A percentile compares a stretch with the other conserved stretches of the same genome.
Conservation (phyloP, 305 asterid genomes). For the Andrographis paniculata region DNA sequence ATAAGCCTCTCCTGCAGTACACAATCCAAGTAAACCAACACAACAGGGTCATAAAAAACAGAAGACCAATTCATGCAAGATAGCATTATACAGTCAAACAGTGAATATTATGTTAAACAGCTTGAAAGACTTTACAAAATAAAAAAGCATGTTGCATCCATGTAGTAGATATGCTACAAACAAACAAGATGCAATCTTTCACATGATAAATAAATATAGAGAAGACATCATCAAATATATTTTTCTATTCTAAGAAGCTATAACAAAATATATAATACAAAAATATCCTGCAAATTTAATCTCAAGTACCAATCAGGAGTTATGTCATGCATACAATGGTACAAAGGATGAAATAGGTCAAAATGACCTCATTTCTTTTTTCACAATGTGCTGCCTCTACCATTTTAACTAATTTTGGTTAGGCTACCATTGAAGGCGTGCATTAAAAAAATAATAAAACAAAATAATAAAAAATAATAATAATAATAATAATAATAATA, state of each 20-base stretch:
- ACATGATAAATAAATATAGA: slow-evolving; percentile 1
- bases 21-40: slow-evolving; percentile 24
- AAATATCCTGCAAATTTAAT: not conserved
- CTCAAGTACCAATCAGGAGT: slow-evolving; percentile 9
- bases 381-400: too few species aligned
- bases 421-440: too few species aligned
- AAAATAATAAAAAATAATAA: too few species aligned
- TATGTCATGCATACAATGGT: too few species aligned
- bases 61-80: slow-evolving; percentile 2
- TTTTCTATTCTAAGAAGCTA: not conserved
- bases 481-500: too few species aligned
- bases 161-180: slow-evolving; percentile 11
- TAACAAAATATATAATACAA: not conserved
- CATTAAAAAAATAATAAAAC: too few species aligned
- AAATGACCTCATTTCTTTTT: too few species aligned
- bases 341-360: too few species aligned
- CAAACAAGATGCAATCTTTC: slow-evolving; percentile 1
- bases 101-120: slow-evolving; percentile 7
- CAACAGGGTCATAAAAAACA: slow-evolving; percentile 12
- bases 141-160: slow-evolving; percentile 11
- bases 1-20: slow-evolving; percentile 83
- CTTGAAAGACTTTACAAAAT: slow-evolving; percentile 4
- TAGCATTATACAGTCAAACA: not conserved
- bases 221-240: slow-evolving; percentile 3
- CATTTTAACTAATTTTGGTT: too few species aligned